phyloP scores from a whole-genome alignment of 495 filamentous ascomycete species.

The Penicillium samsonianum region DNA sequence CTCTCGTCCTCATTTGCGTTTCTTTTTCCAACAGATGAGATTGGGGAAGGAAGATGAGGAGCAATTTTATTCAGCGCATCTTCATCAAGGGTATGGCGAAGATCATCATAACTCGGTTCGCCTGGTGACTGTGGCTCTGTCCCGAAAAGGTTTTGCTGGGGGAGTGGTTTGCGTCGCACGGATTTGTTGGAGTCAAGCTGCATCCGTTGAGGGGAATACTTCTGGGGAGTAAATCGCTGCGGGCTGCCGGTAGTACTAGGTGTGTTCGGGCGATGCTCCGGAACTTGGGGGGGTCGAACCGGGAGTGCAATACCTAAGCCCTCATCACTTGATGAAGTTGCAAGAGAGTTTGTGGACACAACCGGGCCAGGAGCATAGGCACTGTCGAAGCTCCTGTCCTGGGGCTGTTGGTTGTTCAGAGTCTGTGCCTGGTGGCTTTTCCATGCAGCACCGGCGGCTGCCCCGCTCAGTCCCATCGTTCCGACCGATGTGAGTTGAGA shows the following conservation, averaged over 20 bases:
- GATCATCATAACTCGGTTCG: constrained; percentile 62
- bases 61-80: constrained; percentile 58
- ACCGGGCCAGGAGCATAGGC: not conserved
- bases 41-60: constrained; percentile 32
- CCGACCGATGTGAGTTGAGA: constrained; percentile 71
- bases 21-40: constrained; percentile 24
- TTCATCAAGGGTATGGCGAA: constrained; percentile 66
- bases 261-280: constrained; percentile 25
- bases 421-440: constrained; percentile 31
- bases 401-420: constrained; percentile 17
- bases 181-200: constrained; percentile 45
- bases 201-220: constrained; percentile 8
- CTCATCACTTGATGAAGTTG: constrained; percentile 28
- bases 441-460: constrained; percentile 38
- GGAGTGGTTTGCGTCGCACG: constrained; percentile 67
- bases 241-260: constrained; percentile 24
- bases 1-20: constrained; percentile 45
- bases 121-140: constrained; percentile 13
- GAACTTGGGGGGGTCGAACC: constrained; percentile 15
- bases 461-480: constrained; percentile 39
- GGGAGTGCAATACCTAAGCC: constrained; percentile 17
- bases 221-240: constrained; percentile 26
- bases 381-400: constrained; percentile 12
- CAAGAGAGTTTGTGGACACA: constrained; percentile 13
- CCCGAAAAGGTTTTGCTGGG: constrained; percentile 31